These are phyloP conservation scores for Backusella westeae DNA, from an alignment of 192 early-diverging fungal genomes.

Conservation along the genomic window DNA sequence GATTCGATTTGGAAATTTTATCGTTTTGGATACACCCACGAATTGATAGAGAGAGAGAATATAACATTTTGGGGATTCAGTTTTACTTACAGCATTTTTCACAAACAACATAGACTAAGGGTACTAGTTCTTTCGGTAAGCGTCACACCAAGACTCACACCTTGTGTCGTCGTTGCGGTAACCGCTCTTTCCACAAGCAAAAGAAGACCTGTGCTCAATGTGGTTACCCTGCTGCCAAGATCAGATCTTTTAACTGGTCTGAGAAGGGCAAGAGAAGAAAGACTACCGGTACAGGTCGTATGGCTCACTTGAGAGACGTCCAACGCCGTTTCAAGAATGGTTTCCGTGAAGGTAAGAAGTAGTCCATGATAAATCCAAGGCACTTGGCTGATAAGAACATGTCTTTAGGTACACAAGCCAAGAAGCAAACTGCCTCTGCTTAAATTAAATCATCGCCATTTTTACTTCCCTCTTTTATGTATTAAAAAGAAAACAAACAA, in stretches of 20 bases:
- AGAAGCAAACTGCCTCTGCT: constrained; percentile 19
- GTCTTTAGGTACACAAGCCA: constrained; percentile 21
- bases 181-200: constrained; percentile 98
- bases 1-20: neutral
- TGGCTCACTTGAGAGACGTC: constrained; percentile 93
- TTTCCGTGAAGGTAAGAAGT: constrained; percentile 79
- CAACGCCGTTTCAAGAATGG: constrained; percentile 97
- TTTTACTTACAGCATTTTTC: neutral
- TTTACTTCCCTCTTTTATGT: neutral
- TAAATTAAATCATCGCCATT: constrained; percentile 4
- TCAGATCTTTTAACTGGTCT: constrained; percentile 94
- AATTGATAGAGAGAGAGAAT: constrained; percentile 6
- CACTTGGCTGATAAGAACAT: neutral
- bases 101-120: constrained; percentile 76
- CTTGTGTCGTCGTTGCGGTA: constrained; percentile 96
- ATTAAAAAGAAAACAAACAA: neutral
- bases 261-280: constrained; percentile 97
- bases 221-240: constrained; percentile 98
- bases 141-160: constrained; percentile 99
- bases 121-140: constrained; percentile 99
- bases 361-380: neutral
- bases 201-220: constrained; percentile 99
- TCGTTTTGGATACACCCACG: neutral
- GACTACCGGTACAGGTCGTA: constrained; percentile 99
- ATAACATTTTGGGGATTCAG: neutral